phyloP scores from a whole-genome alignment of 176 grass and related monocot genomes.

The Elaeis guineensis region DNA sequence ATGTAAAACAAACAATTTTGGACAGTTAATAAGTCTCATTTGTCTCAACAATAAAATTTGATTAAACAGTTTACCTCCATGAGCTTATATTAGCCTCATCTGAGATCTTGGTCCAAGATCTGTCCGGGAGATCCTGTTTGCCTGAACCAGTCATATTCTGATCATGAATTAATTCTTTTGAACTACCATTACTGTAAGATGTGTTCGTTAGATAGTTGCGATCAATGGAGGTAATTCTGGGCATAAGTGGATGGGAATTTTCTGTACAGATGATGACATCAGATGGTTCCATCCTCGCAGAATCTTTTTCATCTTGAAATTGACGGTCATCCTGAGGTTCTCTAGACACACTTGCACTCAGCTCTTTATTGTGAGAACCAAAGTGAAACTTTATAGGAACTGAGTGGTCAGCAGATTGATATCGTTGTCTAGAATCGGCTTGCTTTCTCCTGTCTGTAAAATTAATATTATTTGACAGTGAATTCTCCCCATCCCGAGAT shows the following conservation, averaged over 20 bases:
- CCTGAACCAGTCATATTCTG: not conserved
- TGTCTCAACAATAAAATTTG: not conserved
- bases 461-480: slow-evolving; percentile 32
- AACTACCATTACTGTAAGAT: not conserved
- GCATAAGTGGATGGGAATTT: not conserved
- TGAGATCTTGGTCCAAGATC: not conserved
- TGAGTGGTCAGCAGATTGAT: slow-evolving; percentile 24
- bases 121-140: not conserved
- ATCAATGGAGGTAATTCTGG: not conserved
- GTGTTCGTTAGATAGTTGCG: not conserved
- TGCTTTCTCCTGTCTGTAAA: slow-evolving; percentile 25
- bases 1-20: too few relatives aligned
- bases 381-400: slow-evolving; percentile 34
- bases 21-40: not conserved
- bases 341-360: slow-evolving; percentile 32
- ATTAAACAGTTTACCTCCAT: not conserved
- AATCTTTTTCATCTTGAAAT: slow-evolving; percentile 21
- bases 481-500: slow-evolving; percentile 27
- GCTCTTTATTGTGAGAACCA: slow-evolving; percentile 17
- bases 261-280: not conserved
- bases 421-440: slow-evolving; percentile 23
- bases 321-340: slow-evolving; percentile 26
- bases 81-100: not conserved
- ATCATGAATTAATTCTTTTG: slow-evolving; percentile 5
- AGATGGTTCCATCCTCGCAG: not conserved